These are phyloP conservation scores for Fusarium buxicola DNA, from an alignment of 2,329 filamentous ascomycete genomes.

Conservation along the genomic window DNA sequence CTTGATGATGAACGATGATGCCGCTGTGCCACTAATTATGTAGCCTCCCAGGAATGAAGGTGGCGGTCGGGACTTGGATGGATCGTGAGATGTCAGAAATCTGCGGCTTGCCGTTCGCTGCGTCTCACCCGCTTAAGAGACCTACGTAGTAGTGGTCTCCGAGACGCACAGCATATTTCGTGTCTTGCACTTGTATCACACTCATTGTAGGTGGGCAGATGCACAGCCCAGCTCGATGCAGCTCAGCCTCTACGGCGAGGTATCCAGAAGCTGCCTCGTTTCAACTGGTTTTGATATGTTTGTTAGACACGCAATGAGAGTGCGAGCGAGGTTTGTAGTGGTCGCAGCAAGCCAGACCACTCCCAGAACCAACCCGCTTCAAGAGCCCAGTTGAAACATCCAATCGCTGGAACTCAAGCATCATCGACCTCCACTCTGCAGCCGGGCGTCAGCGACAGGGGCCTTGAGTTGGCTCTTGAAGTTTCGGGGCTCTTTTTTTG, in stretches of 20 bases:
- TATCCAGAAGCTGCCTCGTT: constrained; percentile 16
- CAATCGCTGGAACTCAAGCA: constrained; percentile 28
- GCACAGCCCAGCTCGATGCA: constrained; percentile 29
- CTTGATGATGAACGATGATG: constrained; percentile 25
- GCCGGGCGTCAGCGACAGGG: constrained; percentile 38
- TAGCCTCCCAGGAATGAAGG: constrained; percentile 24
- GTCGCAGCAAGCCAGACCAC: constrained; percentile 35
- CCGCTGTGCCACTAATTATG: constrained; percentile 35
- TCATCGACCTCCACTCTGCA: constrained; percentile 15
- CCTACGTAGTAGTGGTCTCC: constrained; percentile 8
- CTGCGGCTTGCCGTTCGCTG: constrained; percentile 28
- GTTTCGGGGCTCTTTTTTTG: constrained; percentile 31
- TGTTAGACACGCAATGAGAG: constrained; percentile 29
- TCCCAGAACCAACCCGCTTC: constrained; percentile 8
- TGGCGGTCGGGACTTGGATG: constrained; percentile 16
- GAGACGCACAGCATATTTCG: constrained; percentile 4
- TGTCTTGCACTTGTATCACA: constrained; percentile 9
- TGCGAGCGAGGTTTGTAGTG: constrained; percentile 27
- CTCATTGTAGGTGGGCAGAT: background rate
- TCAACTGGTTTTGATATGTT: constrained; percentile 33
- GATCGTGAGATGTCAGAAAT: constrained; percentile 25
- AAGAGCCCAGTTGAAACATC: constrained; percentile 11
- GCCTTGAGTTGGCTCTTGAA: constrained; percentile 19
- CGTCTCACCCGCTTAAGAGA: constrained; percentile 19
- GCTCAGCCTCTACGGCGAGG: constrained; percentile 26